phyloP scores from a whole-genome alignment of 345 rosid genomes.

The Turnera subulata region DNA sequence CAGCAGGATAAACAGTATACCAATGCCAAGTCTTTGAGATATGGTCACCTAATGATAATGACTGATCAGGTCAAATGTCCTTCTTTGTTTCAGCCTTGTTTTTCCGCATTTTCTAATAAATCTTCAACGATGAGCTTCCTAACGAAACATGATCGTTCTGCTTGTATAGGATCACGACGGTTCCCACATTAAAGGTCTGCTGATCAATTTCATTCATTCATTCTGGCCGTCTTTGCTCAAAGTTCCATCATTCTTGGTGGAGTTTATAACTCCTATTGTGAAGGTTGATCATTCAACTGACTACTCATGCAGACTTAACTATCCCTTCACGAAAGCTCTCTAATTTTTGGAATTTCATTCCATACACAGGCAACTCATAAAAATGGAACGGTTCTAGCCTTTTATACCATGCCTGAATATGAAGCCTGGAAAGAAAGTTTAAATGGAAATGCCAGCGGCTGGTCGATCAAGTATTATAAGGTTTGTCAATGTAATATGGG shows the following conservation, averaged over 20 bases:
- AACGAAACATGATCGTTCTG: conserved; percentile 11
- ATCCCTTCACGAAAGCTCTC: background rate
- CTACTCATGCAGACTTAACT: background rate
- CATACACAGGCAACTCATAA: conserved; percentile 58
- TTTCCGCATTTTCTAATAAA: background rate
- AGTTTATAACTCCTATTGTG: conserved; percentile 93
- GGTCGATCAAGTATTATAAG: conserved; percentile 96
- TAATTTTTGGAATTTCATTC: conserved; percentile 3
- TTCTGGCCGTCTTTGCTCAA: conserved; percentile 94
- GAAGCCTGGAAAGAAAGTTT: conserved; percentile 79
- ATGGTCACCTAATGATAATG: conserved; percentile 99
- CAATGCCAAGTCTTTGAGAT: conserved; percentile 83
- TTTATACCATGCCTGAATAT: conserved; percentile 95
- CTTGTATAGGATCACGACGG: conserved; percentile 90
- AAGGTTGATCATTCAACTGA: conserved; percentile 48
- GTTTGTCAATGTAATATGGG: conserved; percentile 37
- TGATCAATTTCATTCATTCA: conserved; percentile 88
- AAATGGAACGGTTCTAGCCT: conserved; percentile 44
- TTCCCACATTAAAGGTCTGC: conserved; percentile 90
- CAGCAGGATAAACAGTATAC: conserved; percentile 72
- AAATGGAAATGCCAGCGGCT: conserved; percentile 57
- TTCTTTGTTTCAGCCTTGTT: background rate
- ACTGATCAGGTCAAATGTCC: conserved; percentile 72
- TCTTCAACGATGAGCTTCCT: background rate
- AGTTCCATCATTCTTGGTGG: conserved; percentile 83